Evolutionary conservation across 352 stramenopile species (phyloP).

Genomic region (Stramenopiles sp.): DNA sequence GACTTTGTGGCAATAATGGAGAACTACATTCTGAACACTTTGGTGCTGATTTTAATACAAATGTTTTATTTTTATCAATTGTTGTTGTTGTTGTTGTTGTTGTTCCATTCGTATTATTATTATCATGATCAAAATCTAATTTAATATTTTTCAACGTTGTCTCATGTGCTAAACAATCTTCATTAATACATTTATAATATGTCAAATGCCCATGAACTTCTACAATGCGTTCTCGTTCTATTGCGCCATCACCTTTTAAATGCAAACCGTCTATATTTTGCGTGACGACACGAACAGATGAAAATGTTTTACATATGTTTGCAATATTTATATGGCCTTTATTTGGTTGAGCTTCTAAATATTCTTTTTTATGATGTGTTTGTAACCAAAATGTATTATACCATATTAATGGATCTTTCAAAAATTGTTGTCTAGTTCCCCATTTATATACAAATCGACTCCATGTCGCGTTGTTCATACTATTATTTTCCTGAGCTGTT

Average conservation of each 20-base stretch:
- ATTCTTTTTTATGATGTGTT: constrained; percentile 21
- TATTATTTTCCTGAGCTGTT: not conserved
- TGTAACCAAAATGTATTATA: constrained; percentile 43
- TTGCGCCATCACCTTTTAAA: constrained; percentile 14
- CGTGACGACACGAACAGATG: constrained; percentile 26
- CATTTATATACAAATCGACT: constrained; percentile 28
- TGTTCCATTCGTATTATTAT: no score
- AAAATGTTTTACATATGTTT: constrained; percentile 16
- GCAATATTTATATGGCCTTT: constrained; percentile 27
- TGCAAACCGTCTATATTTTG: constrained; percentile 47
- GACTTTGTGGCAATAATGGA: constrained; percentile 17
- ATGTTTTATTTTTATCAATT: no score
- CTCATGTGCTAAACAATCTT: constrained; percentile 14
- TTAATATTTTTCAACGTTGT: not conserved
- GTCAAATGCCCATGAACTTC: constrained; percentile 38
- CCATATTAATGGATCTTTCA: constrained; percentile 34
- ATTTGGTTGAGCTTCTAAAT: constrained; percentile 24
- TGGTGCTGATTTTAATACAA: not conserved
- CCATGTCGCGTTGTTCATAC: constrained; percentile 26
- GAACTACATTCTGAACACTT: constrained; percentile 12
- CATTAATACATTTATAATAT: constrained; percentile 35
- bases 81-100: no score
- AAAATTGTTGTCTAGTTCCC: constrained; percentile 32
- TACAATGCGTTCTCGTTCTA: constrained; percentile 24
- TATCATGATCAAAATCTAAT: not conserved